Percentiles rank a stretch among this genome's conserved stretches.
Conservation (phyloP, 768 basidiomycete species). For the Lactifluus echinatus region DNA sequence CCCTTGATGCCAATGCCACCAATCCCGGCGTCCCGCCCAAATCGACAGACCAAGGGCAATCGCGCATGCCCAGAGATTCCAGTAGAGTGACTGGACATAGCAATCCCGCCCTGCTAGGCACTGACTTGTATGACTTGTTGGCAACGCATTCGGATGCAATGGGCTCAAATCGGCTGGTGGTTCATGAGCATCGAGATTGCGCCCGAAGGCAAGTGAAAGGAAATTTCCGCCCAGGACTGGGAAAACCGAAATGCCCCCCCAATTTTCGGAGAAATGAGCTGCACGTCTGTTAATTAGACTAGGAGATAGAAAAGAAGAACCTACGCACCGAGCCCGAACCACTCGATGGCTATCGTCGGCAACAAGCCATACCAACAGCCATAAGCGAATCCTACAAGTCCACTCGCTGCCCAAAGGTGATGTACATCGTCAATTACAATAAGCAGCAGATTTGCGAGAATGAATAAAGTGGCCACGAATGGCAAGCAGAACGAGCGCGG, state of each 20-base stretch:
- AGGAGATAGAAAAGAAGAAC: background rate
- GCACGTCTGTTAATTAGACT: background rate
- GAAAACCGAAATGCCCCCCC: slow-evolving; percentile 68
- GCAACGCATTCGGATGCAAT: background rate
- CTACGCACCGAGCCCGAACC: slow-evolving; percentile 77
- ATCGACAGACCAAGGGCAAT: slow-evolving; percentile 21
- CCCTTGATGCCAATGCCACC: slow-evolving; percentile 5
- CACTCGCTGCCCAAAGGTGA: slow-evolving; percentile 56
- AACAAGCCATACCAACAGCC: slow-evolving; percentile 65
- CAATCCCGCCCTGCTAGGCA: slow-evolving; percentile 24
- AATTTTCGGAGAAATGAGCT: slow-evolving; percentile 80
- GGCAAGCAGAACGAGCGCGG: slow-evolving; percentile 67
- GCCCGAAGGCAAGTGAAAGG: slow-evolving; percentile 78
- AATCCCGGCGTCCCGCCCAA: slow-evolving; percentile 23
- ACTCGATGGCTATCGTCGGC: slow-evolving; percentile 75
- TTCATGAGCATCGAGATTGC: slow-evolving; percentile 68
- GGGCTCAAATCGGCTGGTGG: slow-evolving; percentile 12
- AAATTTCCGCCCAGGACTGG: slow-evolving; percentile 76
- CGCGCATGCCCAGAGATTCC: slow-evolving; percentile 22
- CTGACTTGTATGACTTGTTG: background rate
- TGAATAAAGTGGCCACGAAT: slow-evolving; percentile 56
- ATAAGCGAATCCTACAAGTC: slow-evolving; percentile 55
- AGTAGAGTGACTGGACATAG: slow-evolving; percentile 22
- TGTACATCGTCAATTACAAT: slow-evolving; percentile 46
- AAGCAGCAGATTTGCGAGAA: slow-evolving; percentile 61